A percentile compares a stretch with the other conserved stretches of the same genome.
Conservation (phyloP, 768 basidiomycete species). For the Hydnomerulius pinastri region DNA sequence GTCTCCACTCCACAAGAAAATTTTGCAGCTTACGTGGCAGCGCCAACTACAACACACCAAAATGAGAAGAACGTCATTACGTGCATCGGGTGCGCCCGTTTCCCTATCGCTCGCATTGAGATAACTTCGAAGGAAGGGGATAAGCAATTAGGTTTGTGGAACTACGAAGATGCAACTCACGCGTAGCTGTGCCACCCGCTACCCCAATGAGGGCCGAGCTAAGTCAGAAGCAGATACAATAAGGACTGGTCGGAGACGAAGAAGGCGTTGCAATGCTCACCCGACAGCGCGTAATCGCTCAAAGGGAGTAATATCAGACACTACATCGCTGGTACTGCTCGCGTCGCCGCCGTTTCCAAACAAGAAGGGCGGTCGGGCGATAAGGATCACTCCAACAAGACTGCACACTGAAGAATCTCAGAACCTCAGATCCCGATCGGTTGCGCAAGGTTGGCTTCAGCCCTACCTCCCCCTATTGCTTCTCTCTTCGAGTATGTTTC, state of each 20-base stretch:
- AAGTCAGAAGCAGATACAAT: not conserved
- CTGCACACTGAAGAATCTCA: conserved; percentile 54
- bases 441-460: too few relatives aligned
- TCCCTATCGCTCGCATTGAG: conserved; percentile 68
- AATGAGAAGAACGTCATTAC: conserved; percentile 66
- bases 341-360: conserved; percentile 47
- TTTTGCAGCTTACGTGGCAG: conserved; percentile 6
- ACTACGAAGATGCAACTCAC: conserved; percentile 43
- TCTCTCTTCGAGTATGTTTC: conserved; percentile 60
- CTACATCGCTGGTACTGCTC: conserved; percentile 1
- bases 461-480: conserved; percentile 54
- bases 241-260: not conserved
- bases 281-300: conserved; percentile 62
- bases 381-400: conserved; percentile 75
- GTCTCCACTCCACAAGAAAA: not conserved
- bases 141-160: not conserved
- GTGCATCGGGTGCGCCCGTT: conserved; percentile 75
- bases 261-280: conserved; percentile 28
- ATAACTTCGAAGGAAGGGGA: conserved; percentile 36
- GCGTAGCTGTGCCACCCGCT: conserved; percentile 63
- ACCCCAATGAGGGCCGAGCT: conserved; percentile 71
- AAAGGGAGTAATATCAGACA: conserved; percentile 21
- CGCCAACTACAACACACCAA: conserved; percentile 43
- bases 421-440: too few relatives aligned
- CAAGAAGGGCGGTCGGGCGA: conserved; percentile 75